These are phyloP conservation scores for Plasmodium gallinaceum DNA, from an alignment of 169 alveolate species.

Conservation along the genomic window DNA sequence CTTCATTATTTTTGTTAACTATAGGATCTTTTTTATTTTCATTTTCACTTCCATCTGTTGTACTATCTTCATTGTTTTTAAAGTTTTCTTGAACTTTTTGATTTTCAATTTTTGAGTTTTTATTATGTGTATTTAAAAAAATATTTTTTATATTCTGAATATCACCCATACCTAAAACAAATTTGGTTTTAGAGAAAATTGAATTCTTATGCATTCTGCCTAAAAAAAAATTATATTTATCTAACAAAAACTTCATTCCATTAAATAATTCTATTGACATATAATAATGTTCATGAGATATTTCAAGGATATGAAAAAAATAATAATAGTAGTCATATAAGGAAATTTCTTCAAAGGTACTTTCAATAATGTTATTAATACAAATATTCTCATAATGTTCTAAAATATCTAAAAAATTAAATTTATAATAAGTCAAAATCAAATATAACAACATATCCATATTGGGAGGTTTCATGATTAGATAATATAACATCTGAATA, in stretches of 20 bases:
- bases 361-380: conserved; percentile 40
- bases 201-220: conserved; percentile 66
- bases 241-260: conserved; percentile 40
- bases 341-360: conserved; percentile 62
- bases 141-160: conserved; percentile 8
- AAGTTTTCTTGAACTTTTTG: neutral
- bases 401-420: conserved; percentile 34
- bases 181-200: conserved; percentile 47
- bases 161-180: conserved; percentile 72
- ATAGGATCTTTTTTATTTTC: neutral
- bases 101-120: neutral
- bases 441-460: conserved; percentile 60
- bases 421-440: conserved; percentile 59
- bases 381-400: conserved; percentile 59
- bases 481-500: conserved; percentile 30
- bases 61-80: neutral
- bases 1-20: neutral
- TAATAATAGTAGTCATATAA: conserved; percentile 61
- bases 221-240: conserved; percentile 42
- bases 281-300: conserved; percentile 65
- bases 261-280: conserved; percentile 61
- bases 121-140: neutral
- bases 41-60: neutral
- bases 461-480: conserved; percentile 53
- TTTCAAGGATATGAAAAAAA: conserved; percentile 44